Evolutionary conservation across 2,329 filamentous ascomycete species (phyloP), one percentile per base, ranked within the genome.

Genomic region (Alternaria angustiovoidea): DNA sequence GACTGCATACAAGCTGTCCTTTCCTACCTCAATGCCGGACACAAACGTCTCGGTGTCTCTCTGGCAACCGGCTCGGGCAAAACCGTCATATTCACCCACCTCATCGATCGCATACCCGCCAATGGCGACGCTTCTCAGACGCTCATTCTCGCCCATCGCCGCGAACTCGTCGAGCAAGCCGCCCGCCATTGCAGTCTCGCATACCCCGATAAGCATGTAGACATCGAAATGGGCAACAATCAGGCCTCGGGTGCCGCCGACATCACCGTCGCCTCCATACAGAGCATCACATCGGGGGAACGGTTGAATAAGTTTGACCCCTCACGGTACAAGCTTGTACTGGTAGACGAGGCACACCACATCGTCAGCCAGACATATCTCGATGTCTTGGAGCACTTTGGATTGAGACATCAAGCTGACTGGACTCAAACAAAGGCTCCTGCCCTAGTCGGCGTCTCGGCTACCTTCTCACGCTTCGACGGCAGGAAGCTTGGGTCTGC

Each of bases 301-400:
- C 87, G 95, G 2, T 84, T 98, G n/a, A 74, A 78, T 36, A 97
- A 97, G 74, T 98, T 94, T 71, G 87, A 96, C 66, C 91, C 93
- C 0, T 78, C 78, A 0, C 83, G 82, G 7, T 98, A 94, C 83
- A 99, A 99, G 79, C 87, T 99, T 0, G 82, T 99, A 0, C 85
- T 99, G 3, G 94, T 99, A 4, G 95, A 99, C 66, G 95, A 99
- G 79, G 95, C 94, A 5, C 95, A 99, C 76, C 95, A 99, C 78
- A 96, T 98, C 54, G 94, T 97, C 44, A 91, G 95, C 0, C 85
- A 87, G 2, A 88, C 89, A 7, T 98, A 98, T 73, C 83, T 96
- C 63, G 85, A 86, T 42, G 85, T 89, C 0, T 82, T 99, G 48
- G 82, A 85, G n/a, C 88, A 98, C 77, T 96, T 99, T 75, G 87